Base-by-base conservation (phyloP, 176 grass and related monocot genomes). In the Carex pumila region DNA sequence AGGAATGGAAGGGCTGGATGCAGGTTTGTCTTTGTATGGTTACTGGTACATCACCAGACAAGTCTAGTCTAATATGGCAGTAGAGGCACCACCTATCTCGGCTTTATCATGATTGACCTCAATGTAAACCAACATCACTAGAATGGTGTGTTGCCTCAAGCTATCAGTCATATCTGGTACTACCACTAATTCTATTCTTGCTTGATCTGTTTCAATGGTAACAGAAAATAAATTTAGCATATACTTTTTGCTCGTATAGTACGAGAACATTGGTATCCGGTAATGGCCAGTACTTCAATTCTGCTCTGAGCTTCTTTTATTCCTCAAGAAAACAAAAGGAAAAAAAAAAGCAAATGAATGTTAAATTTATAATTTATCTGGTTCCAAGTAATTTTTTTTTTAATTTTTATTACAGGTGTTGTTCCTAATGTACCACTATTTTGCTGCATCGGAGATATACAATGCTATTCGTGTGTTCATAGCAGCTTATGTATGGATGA, bases 1-100 rank as follows among this genome's bases (percentile, higher is more conserved):
- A 97, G 61, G 94, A 97, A 86, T 97, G 94, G 94, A 97, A 41
- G 91, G 94, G 94, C 1, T 97, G 89, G 91, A 97, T 97, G 94
- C 94, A 97, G 89, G 94, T 97, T 85, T 63, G 86, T 90, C 15
- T 60, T 82, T 87, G 67, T 58, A 45, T 72, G 6, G 50, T 18
- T 78, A 78, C 73, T 78, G 73, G 25, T 57, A 57, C 29, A 17
- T 17, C 29, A 78, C 6, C 13, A 34, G 52, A 78, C 3, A 74
- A 47, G 17, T 43, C 17, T 31, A 54, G 12, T 75, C 6, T 78
- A 50, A 25, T 56, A 78, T 57, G 52, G 3, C 29, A 78, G 29
- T 78, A 78, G 21, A 70, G 66, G 15, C 34, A 41, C 34, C 34
- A 41, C 34, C 34, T n/a, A n/a, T 70, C 7, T 78, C 7, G 0